Conservation (phyloP, 331 rosid species). For the Rosa hybrid region DNA sequence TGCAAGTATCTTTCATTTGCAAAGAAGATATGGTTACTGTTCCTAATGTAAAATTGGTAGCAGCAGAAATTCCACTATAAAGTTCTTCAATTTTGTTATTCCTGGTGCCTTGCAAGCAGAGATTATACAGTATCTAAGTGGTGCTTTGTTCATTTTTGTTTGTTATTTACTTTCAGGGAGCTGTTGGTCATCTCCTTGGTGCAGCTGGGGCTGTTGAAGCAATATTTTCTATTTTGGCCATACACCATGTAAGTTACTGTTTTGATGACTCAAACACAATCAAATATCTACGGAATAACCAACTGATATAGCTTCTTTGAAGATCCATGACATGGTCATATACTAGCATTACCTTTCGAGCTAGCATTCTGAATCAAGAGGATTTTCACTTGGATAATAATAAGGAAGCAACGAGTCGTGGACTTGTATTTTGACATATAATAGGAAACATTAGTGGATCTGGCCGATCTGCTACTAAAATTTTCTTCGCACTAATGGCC, state of each 20-base stretch:
- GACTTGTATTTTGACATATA: conserved; percentile 1
- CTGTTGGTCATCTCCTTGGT: conserved; percentile 94
- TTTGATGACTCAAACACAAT: neutral
- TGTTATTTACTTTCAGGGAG: conserved; percentile 56
- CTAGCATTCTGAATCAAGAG: conserved; percentile 4
- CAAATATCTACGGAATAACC: neutral
- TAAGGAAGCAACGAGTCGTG: neutral
- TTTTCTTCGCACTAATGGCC: neutral
- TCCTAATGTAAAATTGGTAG: neutral
- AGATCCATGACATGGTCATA: neutral
- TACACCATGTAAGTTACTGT: conserved; percentile 50
- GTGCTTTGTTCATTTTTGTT: neutral
- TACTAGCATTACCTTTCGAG: neutral
- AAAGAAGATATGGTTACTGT: neutral
- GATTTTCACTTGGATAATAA: neutral
- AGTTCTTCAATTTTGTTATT: neutral
- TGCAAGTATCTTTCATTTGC: neutral
- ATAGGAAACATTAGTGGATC: neutral
- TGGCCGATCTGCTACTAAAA: neutral
- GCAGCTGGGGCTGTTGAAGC: conserved; percentile 99
- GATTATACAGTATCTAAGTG: neutral
- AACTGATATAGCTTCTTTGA: conserved; percentile 8
- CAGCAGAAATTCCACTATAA: neutral
- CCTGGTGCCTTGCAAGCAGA: neutral
- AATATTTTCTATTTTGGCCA: conserved; percentile 79